A percentile compares a stretch with the other conserved stretches of the same genome.
phyloP scores from a whole-genome alignment of 768 basidiomycete species.

The Russula foetens region DNA sequence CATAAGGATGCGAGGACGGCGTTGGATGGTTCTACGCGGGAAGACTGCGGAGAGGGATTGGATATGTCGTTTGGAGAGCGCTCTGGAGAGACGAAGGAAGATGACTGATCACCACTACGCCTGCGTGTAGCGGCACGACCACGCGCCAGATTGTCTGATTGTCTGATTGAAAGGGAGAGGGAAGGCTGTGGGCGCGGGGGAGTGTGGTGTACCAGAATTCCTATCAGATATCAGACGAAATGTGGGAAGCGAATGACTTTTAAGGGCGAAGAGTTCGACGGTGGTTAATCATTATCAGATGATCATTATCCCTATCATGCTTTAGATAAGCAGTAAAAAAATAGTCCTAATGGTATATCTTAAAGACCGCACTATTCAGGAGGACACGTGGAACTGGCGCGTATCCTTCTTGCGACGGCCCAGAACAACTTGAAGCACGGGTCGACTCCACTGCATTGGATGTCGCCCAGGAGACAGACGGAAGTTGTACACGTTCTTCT shows the following conservation, averaged over 20 bases:
- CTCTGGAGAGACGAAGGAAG: conserved; percentile 19
- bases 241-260: conserved; percentile 14
- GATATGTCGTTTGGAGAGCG: conserved; percentile 10
- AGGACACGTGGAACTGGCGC: no score
- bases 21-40: conserved; percentile 12
- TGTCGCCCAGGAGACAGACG: no score
- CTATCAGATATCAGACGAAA: conserved; percentile 15
- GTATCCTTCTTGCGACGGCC: no score
- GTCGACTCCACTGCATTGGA: no score
- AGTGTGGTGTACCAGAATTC: conserved; percentile 1
- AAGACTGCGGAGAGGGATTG: conserved; percentile 8
- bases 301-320: no score
- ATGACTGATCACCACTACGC: conserved; percentile 20
- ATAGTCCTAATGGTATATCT: no score
- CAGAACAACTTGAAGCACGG: no score
- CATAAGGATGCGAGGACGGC: conserved; percentile 33
- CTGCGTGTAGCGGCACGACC: conserved; percentile 18
- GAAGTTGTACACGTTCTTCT: no score
- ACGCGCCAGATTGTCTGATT: conserved; percentile 21
- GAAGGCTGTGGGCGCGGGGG: conserved; percentile 10
- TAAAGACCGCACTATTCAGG: no score
- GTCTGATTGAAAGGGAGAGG: conserved; percentile 6
- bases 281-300: no score
- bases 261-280: conserved; percentile 20
- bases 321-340: no score